Evolutionary conservation across 2,329 filamentous ascomycete species (phyloP).

Genomic region (Thielaviopsis punctulata): DNA sequence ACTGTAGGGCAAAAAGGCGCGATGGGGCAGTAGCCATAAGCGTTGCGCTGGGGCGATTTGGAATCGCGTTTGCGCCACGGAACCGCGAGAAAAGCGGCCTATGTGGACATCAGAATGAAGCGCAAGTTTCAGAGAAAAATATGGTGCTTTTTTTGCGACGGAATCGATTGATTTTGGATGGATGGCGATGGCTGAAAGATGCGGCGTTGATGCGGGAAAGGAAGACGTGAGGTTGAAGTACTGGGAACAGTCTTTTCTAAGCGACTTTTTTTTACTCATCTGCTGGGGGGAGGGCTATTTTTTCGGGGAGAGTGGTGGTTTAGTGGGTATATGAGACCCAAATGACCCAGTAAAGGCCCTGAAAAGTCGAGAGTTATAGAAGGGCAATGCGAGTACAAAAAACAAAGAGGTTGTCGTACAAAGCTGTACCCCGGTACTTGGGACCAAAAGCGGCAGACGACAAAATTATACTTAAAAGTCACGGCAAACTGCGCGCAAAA

Average conservation of each 20-base stretch:
- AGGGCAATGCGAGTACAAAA: background rate
- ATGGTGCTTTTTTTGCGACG: slow-evolving; percentile 21
- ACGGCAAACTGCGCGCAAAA: background rate
- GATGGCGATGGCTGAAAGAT: slow-evolving; percentile 10
- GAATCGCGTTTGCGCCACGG: slow-evolving; percentile 10
- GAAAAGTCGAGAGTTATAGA: background rate
- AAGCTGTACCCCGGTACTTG: background rate
- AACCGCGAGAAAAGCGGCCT: background rate
- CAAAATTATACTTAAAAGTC: background rate
- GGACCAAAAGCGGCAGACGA: background rate
- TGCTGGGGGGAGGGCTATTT: no score
- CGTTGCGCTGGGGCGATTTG: slow-evolving; percentile 5
- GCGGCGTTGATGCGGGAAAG: slow-evolving; percentile 32
- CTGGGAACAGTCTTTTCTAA: background rate
- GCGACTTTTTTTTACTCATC: background rate
- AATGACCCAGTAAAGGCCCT: background rate
- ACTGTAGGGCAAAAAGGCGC: slow-evolving; percentile 6
- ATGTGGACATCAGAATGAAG: slow-evolving; percentile 11
- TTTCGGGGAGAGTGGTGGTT: no score
- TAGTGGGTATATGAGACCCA: background rate
- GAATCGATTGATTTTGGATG: slow-evolving; percentile 19
- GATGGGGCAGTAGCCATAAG: slow-evolving; percentile 1
- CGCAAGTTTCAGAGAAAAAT: slow-evolving; percentile 9
- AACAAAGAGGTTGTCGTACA: background rate
- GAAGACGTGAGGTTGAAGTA: slow-evolving; percentile 38